Base-by-base conservation (phyloP, 192 early-diverging fungal genomes). In the Phlyctochytrium planicorne region DNA sequence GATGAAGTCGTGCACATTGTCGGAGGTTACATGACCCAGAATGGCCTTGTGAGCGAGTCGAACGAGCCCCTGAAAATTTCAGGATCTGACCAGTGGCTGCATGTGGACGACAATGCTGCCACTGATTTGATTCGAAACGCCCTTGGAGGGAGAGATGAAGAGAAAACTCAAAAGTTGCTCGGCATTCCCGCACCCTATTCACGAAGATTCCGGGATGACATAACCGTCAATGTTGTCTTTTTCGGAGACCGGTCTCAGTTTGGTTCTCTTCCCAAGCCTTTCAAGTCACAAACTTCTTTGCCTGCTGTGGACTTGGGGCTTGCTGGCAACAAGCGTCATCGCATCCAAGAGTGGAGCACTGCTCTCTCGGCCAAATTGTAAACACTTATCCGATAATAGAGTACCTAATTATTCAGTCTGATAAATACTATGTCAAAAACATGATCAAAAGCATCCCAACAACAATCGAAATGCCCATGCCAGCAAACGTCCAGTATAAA, bases 81-180 rank as follows among this genome's bases (percentile, higher is more conserved):
- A 24, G 62, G 60, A 73, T 68, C 65, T 25, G 70, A 70, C 63
- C 52, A 37, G n/a, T 64, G 68, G 63, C 47, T 71, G 14, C 68
- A 56, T 31, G 52, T 56, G 6, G 81, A 80, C 60, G 62, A 53
- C 1, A 82, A 85, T 52, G 70, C 75, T 3, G 75, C 80, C 30
- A 83, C 84, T 4, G 62, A 68, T 50, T 65, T 85, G 53, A 83
- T 85, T 55, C 66, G 75, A n/a, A 74, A 73, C 47, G 79, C 80
- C 3, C 50, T 83, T 0, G 76, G 76, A 17, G 66, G 72, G 23
- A 69, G 69, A 4, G 59, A 76, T 50, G 65, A 33, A 12, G 66
- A 67, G 40, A 33, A 65, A 53, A 36, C 78, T 1, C 29, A 40
- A 2, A 67, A 77, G 36, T 27, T 77, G n/a, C 40, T 85, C 40